Evolutionary conservation across 2,329 filamentous ascomycete genomes (phyloP).

Genomic region (Metarhizium album): DNA sequence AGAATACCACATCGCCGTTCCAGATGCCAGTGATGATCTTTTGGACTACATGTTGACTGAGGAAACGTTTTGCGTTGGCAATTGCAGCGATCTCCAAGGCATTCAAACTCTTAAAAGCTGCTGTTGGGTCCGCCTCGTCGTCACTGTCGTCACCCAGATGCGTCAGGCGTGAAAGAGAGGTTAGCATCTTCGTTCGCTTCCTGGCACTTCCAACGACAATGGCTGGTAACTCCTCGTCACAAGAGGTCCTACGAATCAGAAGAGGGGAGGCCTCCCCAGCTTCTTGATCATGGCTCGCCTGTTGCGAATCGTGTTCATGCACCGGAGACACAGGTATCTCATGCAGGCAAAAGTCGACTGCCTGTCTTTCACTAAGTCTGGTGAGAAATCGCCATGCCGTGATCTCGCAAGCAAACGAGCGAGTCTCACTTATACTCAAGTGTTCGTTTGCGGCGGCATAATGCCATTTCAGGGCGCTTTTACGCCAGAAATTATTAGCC

Average conservation of each 20-base stretch:
- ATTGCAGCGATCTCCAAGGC: conserved; percentile 80
- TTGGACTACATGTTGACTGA: conserved; percentile 71
- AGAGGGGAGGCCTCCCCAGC: conserved; percentile 38
- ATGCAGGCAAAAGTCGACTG: conserved; percentile 63
- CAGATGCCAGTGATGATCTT: conserved; percentile 77
- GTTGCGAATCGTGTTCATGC: conserved; percentile 7
- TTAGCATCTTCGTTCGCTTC: conserved; percentile 38
- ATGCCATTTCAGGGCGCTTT: conserved; percentile 64
- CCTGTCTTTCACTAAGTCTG: conserved; percentile 59
- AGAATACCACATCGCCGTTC: conserved; percentile 80
- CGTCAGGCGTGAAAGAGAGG: conserved; percentile 45
- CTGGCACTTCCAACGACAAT: conserved; percentile 26
- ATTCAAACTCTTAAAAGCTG: conserved; percentile 68
- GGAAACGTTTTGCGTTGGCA: conserved; percentile 71
- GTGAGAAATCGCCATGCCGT: conserved; percentile 71
- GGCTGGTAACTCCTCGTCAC: conserved; percentile 11
- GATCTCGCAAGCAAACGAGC: conserved; percentile 67
- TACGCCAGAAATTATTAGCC: neutral
- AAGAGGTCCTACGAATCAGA: conserved; percentile 23
- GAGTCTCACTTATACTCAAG: conserved; percentile 54
- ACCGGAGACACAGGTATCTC: conserved; percentile 47
- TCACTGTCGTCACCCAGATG: conserved; percentile 24
- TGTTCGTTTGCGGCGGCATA: conserved; percentile 54
- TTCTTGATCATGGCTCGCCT: conserved; percentile 24
- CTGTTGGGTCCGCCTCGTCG: conserved; percentile 51